Percentiles rank a stretch among this genome's conserved stretches.
Evolutionary conservation across 345 rosid genomes (phyloP).

Genomic region (Kandelia obovata): DNA sequence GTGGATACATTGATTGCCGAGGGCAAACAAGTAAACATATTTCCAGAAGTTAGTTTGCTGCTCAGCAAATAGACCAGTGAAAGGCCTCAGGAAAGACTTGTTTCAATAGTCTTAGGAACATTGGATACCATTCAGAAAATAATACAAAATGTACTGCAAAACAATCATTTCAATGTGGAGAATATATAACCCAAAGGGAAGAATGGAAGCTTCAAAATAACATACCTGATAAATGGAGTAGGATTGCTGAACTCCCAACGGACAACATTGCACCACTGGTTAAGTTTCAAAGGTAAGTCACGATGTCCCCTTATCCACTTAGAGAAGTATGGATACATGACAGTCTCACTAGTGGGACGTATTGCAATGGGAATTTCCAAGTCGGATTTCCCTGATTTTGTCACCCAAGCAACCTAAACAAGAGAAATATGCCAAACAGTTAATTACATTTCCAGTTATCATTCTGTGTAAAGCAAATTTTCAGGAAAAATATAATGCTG

Average conservation of each 20-base stretch:
- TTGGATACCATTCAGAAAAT: too few relatives aligned
- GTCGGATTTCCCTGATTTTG: slow-evolving; percentile 84
- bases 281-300: slow-evolving; percentile 89
- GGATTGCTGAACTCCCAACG: slow-evolving; percentile 99
- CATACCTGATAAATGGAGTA: slow-evolving; percentile 96
- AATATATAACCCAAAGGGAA: background rate
- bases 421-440: slow-evolving; percentile 7
- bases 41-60: too few relatives aligned
- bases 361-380: slow-evolving; percentile 91
- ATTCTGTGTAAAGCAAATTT: background rate
- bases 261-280: slow-evolving; percentile 99
- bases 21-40: background rate
- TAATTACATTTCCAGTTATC: background rate
- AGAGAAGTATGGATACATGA: slow-evolving; percentile 93
- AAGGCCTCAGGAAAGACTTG: too few relatives aligned
- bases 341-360: slow-evolving; percentile 98
- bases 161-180: background rate
- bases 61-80: too few relatives aligned
- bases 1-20: background rate
- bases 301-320: slow-evolving; percentile 99
- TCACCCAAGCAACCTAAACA: slow-evolving; percentile 96
- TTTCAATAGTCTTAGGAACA: too few relatives aligned
- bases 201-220: background rate
- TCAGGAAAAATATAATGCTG: background rate
- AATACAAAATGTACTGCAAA: too few relatives aligned